phyloP scores from a whole-genome alignment of 768 basidiomycete species.

The Agaricus subrufescens region DNA sequence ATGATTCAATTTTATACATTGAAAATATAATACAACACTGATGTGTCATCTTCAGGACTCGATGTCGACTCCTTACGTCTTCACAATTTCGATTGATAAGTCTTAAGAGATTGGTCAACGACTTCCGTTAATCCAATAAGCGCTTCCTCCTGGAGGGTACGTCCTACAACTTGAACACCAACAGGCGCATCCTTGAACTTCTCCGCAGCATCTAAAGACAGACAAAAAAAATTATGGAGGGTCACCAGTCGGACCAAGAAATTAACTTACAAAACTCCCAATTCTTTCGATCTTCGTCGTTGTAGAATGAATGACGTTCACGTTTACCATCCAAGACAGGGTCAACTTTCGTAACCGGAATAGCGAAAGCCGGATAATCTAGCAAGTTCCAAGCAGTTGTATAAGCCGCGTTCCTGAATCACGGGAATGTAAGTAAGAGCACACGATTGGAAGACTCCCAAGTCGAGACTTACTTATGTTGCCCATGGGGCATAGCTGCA shows the following conservation, averaged over 20 bases:
- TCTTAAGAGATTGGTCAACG: constrained; percentile 48
- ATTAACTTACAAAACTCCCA: constrained; percentile 52
- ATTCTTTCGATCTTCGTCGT: constrained; percentile 39
- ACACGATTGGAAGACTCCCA: neutral
- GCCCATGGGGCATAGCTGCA: constrained; percentile 61
- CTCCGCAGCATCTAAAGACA: constrained; percentile 48
- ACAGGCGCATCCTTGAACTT: constrained; percentile 56
- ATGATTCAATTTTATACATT: too few relatives aligned
- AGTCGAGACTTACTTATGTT: constrained; percentile 34
- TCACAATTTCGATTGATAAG: neutral
- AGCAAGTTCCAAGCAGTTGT: constrained; percentile 64
- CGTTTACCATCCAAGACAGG: constrained; percentile 43
- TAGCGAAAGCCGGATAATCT: constrained; percentile 58
- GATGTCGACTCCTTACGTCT: too few relatives aligned
- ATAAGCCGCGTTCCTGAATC: constrained; percentile 40
- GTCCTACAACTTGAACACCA: constrained; percentile 60
- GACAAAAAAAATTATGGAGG: too few relatives aligned
- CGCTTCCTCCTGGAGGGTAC: constrained; percentile 73
- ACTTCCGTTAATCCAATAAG: constrained; percentile 67
- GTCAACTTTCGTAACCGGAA: constrained; percentile 65
- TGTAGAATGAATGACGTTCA: constrained; percentile 43
- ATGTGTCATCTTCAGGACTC: too few relatives aligned
- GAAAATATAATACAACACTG: too few relatives aligned
- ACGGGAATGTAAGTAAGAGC: constrained; percentile 4
- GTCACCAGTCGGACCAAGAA: neutral